Conservation (phyloP, 257 asterid species). For the Anisodus acutangulus region DNA sequence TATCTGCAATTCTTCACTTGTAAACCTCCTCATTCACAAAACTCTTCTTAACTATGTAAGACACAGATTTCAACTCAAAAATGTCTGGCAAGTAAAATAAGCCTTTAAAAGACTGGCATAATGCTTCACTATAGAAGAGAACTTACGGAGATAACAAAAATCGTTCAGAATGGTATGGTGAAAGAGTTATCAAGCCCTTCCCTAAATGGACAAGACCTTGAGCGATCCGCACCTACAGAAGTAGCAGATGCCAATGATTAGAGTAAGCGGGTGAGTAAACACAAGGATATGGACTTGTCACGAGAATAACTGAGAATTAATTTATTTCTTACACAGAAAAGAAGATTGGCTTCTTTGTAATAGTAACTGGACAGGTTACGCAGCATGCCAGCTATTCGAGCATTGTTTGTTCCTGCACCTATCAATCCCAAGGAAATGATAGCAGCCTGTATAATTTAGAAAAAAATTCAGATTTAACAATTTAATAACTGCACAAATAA, state of each 20-base stretch:
- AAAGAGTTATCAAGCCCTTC: slow-evolving; percentile 83
- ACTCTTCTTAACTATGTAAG: background rate
- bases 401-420: slow-evolving; percentile 97
- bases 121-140: background rate
- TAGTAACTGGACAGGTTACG: slow-evolving; percentile 88
- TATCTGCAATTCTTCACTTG: background rate
- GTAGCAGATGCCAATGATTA: slow-evolving; percentile 18
- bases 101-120: background rate
- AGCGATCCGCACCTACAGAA: slow-evolving; percentile 86
- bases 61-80: background rate
- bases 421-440: slow-evolving; percentile 83
- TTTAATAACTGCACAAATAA: background rate
- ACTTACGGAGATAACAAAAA: slow-evolving; percentile 85
- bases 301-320: background rate
- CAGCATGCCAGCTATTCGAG: slow-evolving; percentile 95
- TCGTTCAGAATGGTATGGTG: slow-evolving; percentile 91
- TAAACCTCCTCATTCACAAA: background rate
- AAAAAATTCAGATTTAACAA: slow-evolving; percentile 12
- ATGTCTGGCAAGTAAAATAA: background rate
- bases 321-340: slow-evolving; percentile 69
- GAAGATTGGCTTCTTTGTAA: slow-evolving; percentile 90
- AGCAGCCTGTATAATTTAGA: slow-evolving; percentile 65
- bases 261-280: background rate
- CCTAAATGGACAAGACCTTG: slow-evolving; percentile 97
- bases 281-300: background rate